phyloP scores from a whole-genome alignment of 257 asterid genomes.

The Cynanchum wilfordii region DNA sequence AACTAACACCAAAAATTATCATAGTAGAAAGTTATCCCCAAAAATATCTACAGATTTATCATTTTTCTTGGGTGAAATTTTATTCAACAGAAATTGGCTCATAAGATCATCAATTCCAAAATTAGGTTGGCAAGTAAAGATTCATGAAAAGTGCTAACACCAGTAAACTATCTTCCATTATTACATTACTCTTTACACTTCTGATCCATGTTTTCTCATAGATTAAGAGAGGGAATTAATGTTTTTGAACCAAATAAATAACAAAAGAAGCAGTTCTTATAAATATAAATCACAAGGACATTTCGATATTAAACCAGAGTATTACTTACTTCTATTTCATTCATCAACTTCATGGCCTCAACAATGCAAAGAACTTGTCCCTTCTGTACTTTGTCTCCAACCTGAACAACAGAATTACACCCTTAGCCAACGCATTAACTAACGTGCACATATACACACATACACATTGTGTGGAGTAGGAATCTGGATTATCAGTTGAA shows the following conservation, averaged over 20 bases:
- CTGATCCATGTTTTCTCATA: not conserved
- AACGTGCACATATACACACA: too few species aligned
- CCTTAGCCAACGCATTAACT: not conserved
- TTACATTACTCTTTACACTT: not conserved
- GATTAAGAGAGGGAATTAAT: not conserved
- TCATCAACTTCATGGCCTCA: slow-evolving; percentile 97
- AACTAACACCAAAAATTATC: not conserved
- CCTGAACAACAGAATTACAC: slow-evolving; percentile 28
- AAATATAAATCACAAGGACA: not conserved
- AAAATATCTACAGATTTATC: not conserved
- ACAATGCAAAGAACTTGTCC: slow-evolving; percentile 89
- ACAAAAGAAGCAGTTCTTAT: not conserved
- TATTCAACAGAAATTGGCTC: not conserved
- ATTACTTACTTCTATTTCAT: slow-evolving; percentile 79
- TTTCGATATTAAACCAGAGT: slow-evolving; percentile 14
- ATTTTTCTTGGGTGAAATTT: not conserved
- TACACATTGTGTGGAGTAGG: not conserved
- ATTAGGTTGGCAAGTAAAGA: not conserved
- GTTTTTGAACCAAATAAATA: slow-evolving; percentile 1
- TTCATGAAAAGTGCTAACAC: not conserved
- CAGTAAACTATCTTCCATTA: not conserved
- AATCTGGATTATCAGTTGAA: not conserved
- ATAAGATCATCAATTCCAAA: too few species aligned
- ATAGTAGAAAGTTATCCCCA: not conserved
- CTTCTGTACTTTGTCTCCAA: slow-evolving; percentile 83